Evolutionary conservation across 768 basidiomycete genomes (phyloP).

Genomic region (Pholiota molesta): DNA sequence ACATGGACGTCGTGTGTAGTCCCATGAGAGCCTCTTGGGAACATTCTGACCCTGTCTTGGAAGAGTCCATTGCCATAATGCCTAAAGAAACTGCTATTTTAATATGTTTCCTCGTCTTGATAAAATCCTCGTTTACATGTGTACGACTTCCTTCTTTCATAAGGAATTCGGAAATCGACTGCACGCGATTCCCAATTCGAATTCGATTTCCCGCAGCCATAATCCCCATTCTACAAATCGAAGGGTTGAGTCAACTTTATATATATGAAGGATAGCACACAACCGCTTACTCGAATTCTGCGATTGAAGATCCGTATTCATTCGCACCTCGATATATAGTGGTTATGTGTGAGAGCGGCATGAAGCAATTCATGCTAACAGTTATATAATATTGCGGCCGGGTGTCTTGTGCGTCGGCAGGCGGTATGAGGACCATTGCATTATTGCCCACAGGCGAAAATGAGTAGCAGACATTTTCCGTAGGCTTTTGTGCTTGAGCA

Average conservation of each 20-base stretch:
- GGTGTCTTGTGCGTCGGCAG: conserved; percentile 4
- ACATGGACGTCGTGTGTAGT: not conserved
- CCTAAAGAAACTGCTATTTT: not conserved
- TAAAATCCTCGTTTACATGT: not conserved
- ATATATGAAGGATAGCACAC: not conserved
- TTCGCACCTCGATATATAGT: conserved; percentile 31
- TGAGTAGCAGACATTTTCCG: not conserved
- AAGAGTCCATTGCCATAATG: not conserved
- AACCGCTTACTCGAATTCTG: conserved; percentile 37
- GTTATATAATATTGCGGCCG: conserved; percentile 34
- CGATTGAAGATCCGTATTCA: conserved; percentile 31
- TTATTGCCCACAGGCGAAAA: conserved; percentile 6
- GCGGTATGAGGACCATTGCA: conserved; percentile 5
- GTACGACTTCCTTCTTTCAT: not conserved
- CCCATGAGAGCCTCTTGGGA: not conserved
- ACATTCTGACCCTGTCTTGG: not conserved
- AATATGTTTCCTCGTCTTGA: not conserved
- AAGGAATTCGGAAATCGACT: not conserved
- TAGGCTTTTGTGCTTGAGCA: not conserved
- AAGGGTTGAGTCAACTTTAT: not conserved
- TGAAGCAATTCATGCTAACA: conserved; percentile 37
- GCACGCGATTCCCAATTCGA: not conserved
- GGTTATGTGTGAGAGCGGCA: conserved; percentile 38
- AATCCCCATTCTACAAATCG: conserved; percentile 1
- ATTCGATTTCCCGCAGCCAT: not conserved